Percentiles rank a stretch among this genome's conserved stretches.
These are phyloP conservation scores for Imleria badia DNA, from an alignment of 768 basidiomycete genomes.

Conservation along the genomic window DNA sequence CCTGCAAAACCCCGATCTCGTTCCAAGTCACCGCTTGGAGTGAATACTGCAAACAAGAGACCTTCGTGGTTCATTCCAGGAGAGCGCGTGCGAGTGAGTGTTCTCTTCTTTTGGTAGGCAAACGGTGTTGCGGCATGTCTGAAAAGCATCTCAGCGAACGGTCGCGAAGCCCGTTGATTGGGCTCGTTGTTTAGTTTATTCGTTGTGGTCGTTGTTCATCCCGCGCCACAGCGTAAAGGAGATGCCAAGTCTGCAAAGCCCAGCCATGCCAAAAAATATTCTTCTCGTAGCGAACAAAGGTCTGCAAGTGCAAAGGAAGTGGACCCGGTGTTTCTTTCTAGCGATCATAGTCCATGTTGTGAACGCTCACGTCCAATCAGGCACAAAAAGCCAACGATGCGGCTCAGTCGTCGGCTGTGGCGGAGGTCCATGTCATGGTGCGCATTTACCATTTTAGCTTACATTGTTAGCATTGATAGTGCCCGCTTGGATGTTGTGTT, in stretches of 20 bases:
- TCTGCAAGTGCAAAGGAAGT: not conserved
- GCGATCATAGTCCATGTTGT: too few species aligned
- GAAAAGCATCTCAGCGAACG: not conserved
- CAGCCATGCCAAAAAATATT: not conserved
- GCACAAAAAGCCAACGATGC: not conserved
- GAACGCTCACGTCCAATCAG: not conserved
- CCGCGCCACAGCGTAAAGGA: not conserved
- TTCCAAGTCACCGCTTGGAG: not conserved
- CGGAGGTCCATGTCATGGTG: not conserved
- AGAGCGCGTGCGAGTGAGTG: not conserved
- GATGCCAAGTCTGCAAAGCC: not conserved
- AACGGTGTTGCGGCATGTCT: not conserved
- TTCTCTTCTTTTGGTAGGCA: not conserved
- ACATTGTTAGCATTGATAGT: not conserved
- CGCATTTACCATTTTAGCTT: too few species aligned
- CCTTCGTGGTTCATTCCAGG: not conserved
- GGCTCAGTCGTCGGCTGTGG: not conserved
- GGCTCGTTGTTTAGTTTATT: not conserved
- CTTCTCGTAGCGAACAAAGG: not conserved
- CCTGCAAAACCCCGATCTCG: too few species aligned
- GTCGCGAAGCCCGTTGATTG: not conserved
- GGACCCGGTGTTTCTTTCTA: not conserved
- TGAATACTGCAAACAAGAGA: too few species aligned
- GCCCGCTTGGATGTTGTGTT: slow-evolving; percentile 1
- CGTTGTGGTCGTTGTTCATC: not conserved